A percentile compares a stretch with the other conserved stretches of the same genome.
Evolutionary conservation across 768 basidiomycete genomes (phyloP).

Genomic region (Tylopilus vinaceipallidus): DNA sequence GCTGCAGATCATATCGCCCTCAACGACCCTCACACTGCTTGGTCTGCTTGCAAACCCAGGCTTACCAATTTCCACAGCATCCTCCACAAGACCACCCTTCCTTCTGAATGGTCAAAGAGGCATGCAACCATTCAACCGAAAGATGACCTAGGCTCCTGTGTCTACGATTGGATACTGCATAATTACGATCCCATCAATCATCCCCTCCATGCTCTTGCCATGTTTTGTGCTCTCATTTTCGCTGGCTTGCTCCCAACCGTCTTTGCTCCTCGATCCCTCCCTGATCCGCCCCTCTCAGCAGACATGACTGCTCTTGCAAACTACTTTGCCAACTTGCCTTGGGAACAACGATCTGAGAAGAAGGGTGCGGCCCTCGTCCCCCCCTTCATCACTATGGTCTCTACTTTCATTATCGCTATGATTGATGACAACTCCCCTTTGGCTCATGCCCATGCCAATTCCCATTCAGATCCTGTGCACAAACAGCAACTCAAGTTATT

Average conservation of each 20-base stretch:
- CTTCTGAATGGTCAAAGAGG: background rate
- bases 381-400: background rate
- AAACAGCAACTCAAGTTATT: too few relatives aligned
- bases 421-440: background rate
- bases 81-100: background rate
- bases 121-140: background rate
- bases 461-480: too few relatives aligned
- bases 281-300: too few relatives aligned
- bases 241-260: background rate
- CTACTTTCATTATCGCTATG: background rate
- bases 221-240: background rate
- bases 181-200: background rate
- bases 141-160: background rate
- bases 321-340: background rate
- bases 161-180: background rate
- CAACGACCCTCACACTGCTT: background rate
- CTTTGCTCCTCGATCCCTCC: background rate
- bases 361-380: background rate
- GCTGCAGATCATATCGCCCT: background rate
- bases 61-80: background rate
- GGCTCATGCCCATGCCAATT: too few relatives aligned
- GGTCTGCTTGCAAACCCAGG: background rate
- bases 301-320: background rate
- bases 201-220: background rate
- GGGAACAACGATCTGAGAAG: background rate